Base-by-base conservation (phyloP, 2,329 filamentous ascomycete genomes). In the Paecilomyces fulvus region DNA sequence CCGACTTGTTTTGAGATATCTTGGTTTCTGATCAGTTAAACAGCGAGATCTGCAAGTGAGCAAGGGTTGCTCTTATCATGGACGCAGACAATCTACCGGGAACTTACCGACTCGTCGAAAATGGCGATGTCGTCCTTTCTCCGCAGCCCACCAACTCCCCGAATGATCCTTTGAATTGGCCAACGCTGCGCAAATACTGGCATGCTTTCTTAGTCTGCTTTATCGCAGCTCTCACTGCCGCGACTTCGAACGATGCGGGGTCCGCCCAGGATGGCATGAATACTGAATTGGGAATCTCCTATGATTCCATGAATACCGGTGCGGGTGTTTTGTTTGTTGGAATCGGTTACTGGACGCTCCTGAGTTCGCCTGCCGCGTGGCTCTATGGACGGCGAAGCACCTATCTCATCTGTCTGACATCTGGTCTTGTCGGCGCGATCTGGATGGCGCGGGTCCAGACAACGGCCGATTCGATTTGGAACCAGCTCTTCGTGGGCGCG, bases 401-500 rank as follows among this genome's bases (percentile, higher is more conserved):
- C n/a, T 83, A 83, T 61, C 66, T 83, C 50, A 67, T 83, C 49
- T 80, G 79, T 56, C 72, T 81, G 59, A 56, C 77, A 0, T 75
- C 74, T 59, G 77, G 78, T 3, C 62, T 82, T 6, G 70, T 78
- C 20, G 81, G 80, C 1, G 76, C 77, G 28, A 75, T 82, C 55
- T 83, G 80, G 80, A 79, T 83, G 52, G 79, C 79, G 8, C 69
- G 69, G 23, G 70, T 79, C 10, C 61, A 73, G 52, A 74, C 64
- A 21, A 72, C 70, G 1, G 64, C 69, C 14, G 79, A 81, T 56
- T 76, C 79, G 2, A 76, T 83, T 55, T 81, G 78, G 75, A 79
- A 79, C 51, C 81, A 83, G 63, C 71, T 83, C 2, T 83, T 83
- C 55, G 79, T 83, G 2, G 81, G 81, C 14, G 80, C 80, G 2